Evolutionary conservation across 257 asterid species (phyloP), one percentile per base, ranked within the genome.

Genomic region (Eucommia ulmoides): DNA sequence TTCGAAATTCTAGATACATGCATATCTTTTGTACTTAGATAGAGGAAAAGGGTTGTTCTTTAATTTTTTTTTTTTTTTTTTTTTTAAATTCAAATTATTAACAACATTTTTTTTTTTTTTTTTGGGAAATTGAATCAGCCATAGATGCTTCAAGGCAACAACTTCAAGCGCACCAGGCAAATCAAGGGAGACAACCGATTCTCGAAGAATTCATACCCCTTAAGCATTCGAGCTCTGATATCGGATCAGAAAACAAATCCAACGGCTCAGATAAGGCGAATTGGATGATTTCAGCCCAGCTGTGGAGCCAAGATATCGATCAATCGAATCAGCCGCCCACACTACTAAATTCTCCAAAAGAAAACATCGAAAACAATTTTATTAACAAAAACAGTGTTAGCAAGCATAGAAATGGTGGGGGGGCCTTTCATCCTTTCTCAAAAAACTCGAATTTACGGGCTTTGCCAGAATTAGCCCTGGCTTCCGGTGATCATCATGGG

Each of bases 221-320:
- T 0, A 83, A 70, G 26, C 70, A 62, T 62, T 18, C 74, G 5
- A 55, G 47, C 41, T 41, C 58, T 0, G 70, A 63, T 24, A n/a
- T n/a, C n/a, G 65, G 51, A 23, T 5, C 50, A 23, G 79, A 77
- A 24, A 54, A 46, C 23, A 71, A 51, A 6, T 60, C 50, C 16
- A 69, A 53, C 24, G 24, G 67, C 33, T 59, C 79, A n/a, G 73
- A 73, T 14, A 91, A 82, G 53, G 74, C 93, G 2, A 86, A 77
- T 60, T 91, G 99, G 99, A 91, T 91, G 99, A 81, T 87, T 22
- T 76, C 92, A 2, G 88, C 93, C 3, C 98, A 86, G 53, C 67
- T 91, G 29, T 91, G 99, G 98, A 86, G 80, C 64, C 96, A 84
- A 62, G 74, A 76, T 45, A 55, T 59, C 41, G 75, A 73, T 22